A percentile compares a stretch with the other conserved stretches of the same genome.
phyloP scores from a whole-genome alignment of 495 filamentous ascomycete species.

The Mytilinidion resinicola region DNA sequence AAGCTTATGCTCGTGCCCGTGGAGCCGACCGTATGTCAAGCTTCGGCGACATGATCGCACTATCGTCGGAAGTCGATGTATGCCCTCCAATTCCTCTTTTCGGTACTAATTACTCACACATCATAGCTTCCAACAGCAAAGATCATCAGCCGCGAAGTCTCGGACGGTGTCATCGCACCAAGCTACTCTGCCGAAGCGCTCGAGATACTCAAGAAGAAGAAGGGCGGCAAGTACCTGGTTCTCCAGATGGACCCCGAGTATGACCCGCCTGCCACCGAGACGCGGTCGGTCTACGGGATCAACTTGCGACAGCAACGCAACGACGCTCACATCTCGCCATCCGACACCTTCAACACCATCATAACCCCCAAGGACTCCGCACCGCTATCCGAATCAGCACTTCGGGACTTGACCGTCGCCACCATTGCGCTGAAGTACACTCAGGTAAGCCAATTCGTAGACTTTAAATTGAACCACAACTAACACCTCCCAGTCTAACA shows the following conservation, averaged over 20 bases:
- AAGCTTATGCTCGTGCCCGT: slow-evolving; percentile 90
- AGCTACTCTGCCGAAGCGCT: slow-evolving; percentile 77
- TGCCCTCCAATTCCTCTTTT: background rate
- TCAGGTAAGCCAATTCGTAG: slow-evolving; percentile 39
- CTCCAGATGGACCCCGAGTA: slow-evolving; percentile 90
- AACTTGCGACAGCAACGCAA: slow-evolving; percentile 84
- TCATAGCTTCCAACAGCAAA: slow-evolving; percentile 66
- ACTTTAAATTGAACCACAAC: background rate
- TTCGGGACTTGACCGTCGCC: slow-evolving; percentile 87
- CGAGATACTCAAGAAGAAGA: slow-evolving; percentile 93
- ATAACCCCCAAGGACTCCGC: slow-evolving; percentile 73
- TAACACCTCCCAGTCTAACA: slow-evolving; percentile 57
- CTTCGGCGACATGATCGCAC: slow-evolving; percentile 93
- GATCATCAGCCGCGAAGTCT: slow-evolving; percentile 96
- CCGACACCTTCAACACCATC: slow-evolving; percentile 73
- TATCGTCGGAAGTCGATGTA: slow-evolving; percentile 79
- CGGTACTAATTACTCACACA: background rate
- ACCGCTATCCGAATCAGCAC: slow-evolving; percentile 68
- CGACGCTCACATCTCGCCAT: slow-evolving; percentile 75
- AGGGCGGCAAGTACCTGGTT: slow-evolving; percentile 92
- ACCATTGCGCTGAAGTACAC: slow-evolving; percentile 98
- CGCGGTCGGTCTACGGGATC: slow-evolving; percentile 80
- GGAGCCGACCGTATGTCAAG: slow-evolving; percentile 96
- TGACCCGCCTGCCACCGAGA: slow-evolving; percentile 67
- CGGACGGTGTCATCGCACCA: slow-evolving; percentile 91